phyloP scores from a whole-genome alignment of 2,329 filamentous ascomycete genomes.

The Colletotrichum sublineola region DNA sequence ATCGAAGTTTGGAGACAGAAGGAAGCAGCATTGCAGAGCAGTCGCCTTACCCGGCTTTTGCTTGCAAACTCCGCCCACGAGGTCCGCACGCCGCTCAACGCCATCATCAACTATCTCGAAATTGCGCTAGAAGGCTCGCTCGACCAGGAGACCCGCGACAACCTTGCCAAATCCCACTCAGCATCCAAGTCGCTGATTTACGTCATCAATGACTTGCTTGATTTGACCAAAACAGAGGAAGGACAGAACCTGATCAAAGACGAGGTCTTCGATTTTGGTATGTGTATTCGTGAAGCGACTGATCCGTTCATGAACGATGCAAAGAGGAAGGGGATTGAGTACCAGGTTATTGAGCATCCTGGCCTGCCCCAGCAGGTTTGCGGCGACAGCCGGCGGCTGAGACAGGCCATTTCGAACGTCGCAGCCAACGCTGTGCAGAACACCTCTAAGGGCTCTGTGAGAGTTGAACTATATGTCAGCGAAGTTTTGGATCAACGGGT shows the following conservation, averaged over 20 bases:
- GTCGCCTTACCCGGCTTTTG: slow-evolving; percentile 81
- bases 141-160: slow-evolving; percentile 87
- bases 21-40: slow-evolving; percentile 85
- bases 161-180: slow-evolving; percentile 85
- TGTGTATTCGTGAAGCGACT: slow-evolving; percentile 82
- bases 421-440: slow-evolving; percentile 88
- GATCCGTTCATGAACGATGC: slow-evolving; percentile 81
- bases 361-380: slow-evolving; percentile 79
- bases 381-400: slow-evolving; percentile 83
- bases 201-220: slow-evolving; percentile 91
- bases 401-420: slow-evolving; percentile 86
- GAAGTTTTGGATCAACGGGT: slow-evolving; percentile 66
- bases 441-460: slow-evolving; percentile 76
- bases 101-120: slow-evolving; percentile 94
- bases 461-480: slow-evolving; percentile 76
- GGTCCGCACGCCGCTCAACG: slow-evolving; percentile 90
- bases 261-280: slow-evolving; percentile 80
- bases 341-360: slow-evolving; percentile 75
- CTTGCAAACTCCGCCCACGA: slow-evolving; percentile 93
- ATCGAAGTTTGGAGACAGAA: slow-evolving; percentile 96
- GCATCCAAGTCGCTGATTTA: slow-evolving; percentile 94
- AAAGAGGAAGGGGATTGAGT: slow-evolving; percentile 79
- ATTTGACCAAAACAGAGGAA: slow-evolving; percentile 89
- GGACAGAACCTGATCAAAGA: slow-evolving; percentile 84
- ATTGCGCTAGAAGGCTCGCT: slow-evolving; percentile 87